Percentiles rank a stretch among this genome's conserved stretches.
These are phyloP conservation scores for Aspergillus glaucus DNA, from an alignment of 2,329 filamentous ascomycete genomes.

Conservation along the genomic window DNA sequence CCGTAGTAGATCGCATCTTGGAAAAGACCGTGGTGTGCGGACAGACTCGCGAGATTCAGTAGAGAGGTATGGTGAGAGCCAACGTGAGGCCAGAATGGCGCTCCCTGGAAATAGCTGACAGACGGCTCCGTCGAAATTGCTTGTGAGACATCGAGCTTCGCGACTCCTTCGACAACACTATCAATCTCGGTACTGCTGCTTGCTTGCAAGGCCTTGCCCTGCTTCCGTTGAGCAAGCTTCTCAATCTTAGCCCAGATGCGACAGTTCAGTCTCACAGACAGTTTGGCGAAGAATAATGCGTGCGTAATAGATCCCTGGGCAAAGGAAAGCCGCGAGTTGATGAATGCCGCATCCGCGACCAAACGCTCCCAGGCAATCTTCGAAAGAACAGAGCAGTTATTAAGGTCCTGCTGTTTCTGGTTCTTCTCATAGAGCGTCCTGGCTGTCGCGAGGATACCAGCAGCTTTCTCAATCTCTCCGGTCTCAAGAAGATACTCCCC, in stretches of 20 bases:
- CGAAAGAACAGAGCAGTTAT: conserved; percentile 30
- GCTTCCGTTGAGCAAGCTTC: conserved; percentile 33
- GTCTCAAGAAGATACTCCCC: conserved; percentile 68
- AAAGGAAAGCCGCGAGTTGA: conserved; percentile 61
- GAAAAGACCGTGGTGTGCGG: conserved; percentile 77
- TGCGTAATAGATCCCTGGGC: conserved; percentile 44
- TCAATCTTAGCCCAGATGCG: conserved; percentile 49
- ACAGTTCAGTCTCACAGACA: conserved; percentile 45
- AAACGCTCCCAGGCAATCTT: conserved; percentile 47
- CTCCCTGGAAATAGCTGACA: conserved; percentile 47
- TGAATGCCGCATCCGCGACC: conserved; percentile 54
- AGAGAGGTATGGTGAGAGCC: conserved; percentile 66
- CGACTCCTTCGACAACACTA: conserved; percentile 31
- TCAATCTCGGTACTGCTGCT: conserved; percentile 27
- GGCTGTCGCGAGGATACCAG: conserved; percentile 25
- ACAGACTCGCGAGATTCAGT: conserved; percentile 68
- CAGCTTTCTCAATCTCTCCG: conserved; percentile 58
- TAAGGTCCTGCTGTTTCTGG: conserved; percentile 22
- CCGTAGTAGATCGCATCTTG: conserved; percentile 84
- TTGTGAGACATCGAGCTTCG: conserved; percentile 34
- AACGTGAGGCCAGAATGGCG: conserved; percentile 74
- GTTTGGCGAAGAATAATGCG: conserved; percentile 44
- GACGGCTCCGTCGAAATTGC: conserved; percentile 33
- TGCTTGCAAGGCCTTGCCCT: conserved; percentile 19
- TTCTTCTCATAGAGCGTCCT: conserved; percentile 27